These are phyloP conservation scores for Elymus sibiricus DNA, from an alignment of 176 grass and related monocot species.

Conservation along the genomic window DNA sequence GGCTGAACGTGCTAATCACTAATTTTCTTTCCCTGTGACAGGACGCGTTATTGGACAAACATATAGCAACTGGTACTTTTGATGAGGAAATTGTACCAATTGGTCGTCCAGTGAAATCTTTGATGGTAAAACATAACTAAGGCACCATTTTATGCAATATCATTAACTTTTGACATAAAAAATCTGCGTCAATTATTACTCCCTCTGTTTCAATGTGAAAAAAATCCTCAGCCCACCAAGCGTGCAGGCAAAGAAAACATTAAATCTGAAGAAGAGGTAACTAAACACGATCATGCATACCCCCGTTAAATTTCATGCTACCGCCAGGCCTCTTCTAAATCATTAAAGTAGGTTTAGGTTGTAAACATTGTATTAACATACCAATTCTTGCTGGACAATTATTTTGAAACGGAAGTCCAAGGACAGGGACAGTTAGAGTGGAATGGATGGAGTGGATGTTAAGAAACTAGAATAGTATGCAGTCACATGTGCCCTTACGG, in stretches of 20 bases:
- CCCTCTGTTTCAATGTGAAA: not conserved
- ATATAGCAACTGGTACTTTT: conserved; percentile 69
- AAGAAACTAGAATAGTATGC: not conserved
- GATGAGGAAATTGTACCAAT: conserved; percentile 72
- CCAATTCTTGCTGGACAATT: not conserved
- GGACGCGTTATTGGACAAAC: conserved; percentile 84
- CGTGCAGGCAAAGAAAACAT: not conserved
- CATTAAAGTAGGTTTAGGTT: not conserved
- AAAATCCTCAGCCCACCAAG: not conserved
- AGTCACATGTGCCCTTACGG: not conserved
- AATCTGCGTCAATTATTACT: not conserved
- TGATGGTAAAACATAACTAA: conserved; percentile 60
- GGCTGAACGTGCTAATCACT: not conserved
- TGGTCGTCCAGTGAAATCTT: conserved; percentile 81
- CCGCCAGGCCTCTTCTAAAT: not conserved
- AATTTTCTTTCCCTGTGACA: conserved; percentile 23
- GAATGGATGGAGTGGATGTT: not conserved
- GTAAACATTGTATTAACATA: not conserved
- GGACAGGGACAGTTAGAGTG: not conserved
- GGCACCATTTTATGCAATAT: not conserved
- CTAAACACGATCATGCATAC: not conserved
- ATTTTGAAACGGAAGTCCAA: not conserved
- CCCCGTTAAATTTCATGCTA: not conserved
- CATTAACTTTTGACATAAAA: not conserved
- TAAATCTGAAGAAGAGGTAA: not conserved